phyloP scores from a whole-genome alignment of 805 yeast species.

The Lachancea thermotolerans region DNA sequence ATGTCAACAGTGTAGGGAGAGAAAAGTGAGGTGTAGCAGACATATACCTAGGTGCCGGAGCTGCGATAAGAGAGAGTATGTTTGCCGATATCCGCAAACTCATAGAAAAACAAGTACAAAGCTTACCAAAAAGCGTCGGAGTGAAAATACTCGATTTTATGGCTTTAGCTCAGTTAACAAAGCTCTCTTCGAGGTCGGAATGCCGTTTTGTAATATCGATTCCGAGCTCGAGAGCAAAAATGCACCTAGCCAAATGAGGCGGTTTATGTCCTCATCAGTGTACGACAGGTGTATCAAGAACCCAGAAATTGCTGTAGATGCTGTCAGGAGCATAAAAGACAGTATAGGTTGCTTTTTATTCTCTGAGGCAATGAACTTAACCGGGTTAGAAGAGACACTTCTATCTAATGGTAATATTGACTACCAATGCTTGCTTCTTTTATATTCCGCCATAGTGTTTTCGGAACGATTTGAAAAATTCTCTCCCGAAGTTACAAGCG shows the following conservation, averaged over 20 bases:
- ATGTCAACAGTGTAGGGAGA: constrained; percentile 17
- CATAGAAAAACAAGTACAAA: constrained; percentile 11
- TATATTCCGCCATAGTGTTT: constrained; percentile 7
- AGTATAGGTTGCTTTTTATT: constrained; percentile 8
- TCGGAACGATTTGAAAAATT: constrained; percentile 8
- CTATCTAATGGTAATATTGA: constrained; percentile 3
- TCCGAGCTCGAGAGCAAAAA: constrained; percentile 11
- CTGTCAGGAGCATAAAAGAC: constrained; percentile 3
- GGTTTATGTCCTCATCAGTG: constrained; percentile 6
- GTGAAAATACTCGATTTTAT: constrained; percentile 10
- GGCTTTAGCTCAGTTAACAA: constrained; percentile 13
- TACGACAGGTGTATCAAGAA: constrained; percentile 8
- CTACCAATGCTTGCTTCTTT: constrained; percentile 6
- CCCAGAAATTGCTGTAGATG: constrained; percentile 1
- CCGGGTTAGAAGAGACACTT: constrained; percentile 4
- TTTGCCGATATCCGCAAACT: constrained; percentile 10
- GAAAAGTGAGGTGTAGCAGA: constrained; percentile 11
- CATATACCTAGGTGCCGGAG: constrained; percentile 10
- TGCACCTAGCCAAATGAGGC: constrained; percentile 4
- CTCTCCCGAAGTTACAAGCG: constrained; percentile 8
- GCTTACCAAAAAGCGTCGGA: constrained; percentile 9
- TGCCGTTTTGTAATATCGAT: constrained; percentile 13
- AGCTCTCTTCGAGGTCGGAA: constrained; percentile 12
- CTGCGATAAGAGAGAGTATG: constrained; percentile 9
- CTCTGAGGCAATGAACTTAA: constrained; percentile 8